These are phyloP conservation scores for Lepraria neglecta DNA, from an alignment of 495 filamentous ascomycete species.

Conservation along the genomic window DNA sequence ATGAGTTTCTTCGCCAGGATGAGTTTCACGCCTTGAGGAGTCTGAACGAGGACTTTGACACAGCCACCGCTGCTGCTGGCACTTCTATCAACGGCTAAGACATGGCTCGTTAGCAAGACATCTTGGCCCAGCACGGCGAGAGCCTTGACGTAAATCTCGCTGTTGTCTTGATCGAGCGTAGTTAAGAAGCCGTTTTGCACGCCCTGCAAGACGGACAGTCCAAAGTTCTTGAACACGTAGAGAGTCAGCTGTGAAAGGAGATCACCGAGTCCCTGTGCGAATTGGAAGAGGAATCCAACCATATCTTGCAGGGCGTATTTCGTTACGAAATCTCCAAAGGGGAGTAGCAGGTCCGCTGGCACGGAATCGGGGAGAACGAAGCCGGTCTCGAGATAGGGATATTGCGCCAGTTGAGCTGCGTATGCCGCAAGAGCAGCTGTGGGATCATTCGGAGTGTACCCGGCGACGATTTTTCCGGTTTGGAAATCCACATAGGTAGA, in stretches of 20 bases:
- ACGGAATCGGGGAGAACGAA: slow-evolving; percentile 39
- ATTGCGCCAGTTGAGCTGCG: slow-evolving; percentile 35
- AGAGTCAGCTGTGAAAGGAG: slow-evolving; percentile 32
- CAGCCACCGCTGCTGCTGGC: slow-evolving; percentile 7
- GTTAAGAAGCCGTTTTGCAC: slow-evolving; percentile 31
- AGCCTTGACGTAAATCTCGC: slow-evolving; percentile 40
- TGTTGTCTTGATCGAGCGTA: slow-evolving; percentile 34
- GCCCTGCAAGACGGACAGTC: not conserved
- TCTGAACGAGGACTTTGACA: slow-evolving; percentile 32
- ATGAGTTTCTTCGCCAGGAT: slow-evolving; percentile 44
- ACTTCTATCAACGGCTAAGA: slow-evolving; percentile 31
- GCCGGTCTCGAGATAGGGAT: slow-evolving; percentile 37
- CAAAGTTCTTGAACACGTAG: slow-evolving; percentile 31
- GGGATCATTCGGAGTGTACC: slow-evolving; percentile 23
- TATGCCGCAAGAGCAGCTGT: slow-evolving; percentile 28
- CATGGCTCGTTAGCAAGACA: slow-evolving; percentile 31
- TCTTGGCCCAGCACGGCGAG: slow-evolving; percentile 28
- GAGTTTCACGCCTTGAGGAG: slow-evolving; percentile 32
- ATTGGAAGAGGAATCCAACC: slow-evolving; percentile 30
- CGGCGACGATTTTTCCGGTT: slow-evolving; percentile 27
- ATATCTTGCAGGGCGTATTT: slow-evolving; percentile 36
- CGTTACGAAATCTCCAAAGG: slow-evolving; percentile 40
- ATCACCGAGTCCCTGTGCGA: slow-evolving; percentile 37
- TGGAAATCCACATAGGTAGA: slow-evolving; percentile 24
- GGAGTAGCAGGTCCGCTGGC: slow-evolving; percentile 37